A percentile compares a stretch with the other conserved stretches of the same genome.
These are phyloP conservation scores for Ceratocystis lukuohia DNA, from an alignment of 2,329 filamentous ascomycete species.

Conservation along the genomic window DNA sequence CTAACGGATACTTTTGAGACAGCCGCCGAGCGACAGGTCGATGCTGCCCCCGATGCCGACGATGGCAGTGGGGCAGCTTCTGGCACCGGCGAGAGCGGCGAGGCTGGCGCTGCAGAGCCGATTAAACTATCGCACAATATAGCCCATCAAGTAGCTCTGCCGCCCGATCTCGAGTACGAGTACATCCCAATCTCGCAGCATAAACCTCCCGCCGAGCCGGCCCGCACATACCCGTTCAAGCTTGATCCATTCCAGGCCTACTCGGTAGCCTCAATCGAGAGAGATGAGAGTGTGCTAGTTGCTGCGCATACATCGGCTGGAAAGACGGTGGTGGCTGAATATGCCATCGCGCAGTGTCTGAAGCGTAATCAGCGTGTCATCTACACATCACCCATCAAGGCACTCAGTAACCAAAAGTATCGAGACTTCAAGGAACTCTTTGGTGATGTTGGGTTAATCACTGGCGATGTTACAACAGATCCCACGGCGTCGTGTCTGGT, in stretches of 20 bases:
- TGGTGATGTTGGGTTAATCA: slow-evolving; percentile 95
- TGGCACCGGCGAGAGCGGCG: background rate
- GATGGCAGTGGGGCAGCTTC: slow-evolving; percentile 7
- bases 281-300: slow-evolving; percentile 90
- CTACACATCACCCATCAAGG: slow-evolving; percentile 98
- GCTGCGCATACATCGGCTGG: slow-evolving; percentile 95
- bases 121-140: slow-evolving; percentile 93
- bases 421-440: slow-evolving; percentile 92
- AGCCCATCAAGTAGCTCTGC: slow-evolving; percentile 91
- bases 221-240: slow-evolving; percentile 73
- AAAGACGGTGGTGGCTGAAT: slow-evolving; percentile 97
- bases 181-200: slow-evolving; percentile 93
- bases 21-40: slow-evolving; percentile 77
- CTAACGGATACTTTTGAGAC: slow-evolving; percentile 92
- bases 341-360: slow-evolving; percentile 92
- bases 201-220: slow-evolving; percentile 75
- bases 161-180: slow-evolving; percentile 84
- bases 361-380: slow-evolving; percentile 97
- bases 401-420: slow-evolving; percentile 96
- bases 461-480: slow-evolving; percentile 97
- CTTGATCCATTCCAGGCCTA: slow-evolving; percentile 96
- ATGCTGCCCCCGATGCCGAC: slow-evolving; percentile 14
- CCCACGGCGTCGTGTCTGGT: slow-evolving; percentile 94
- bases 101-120: slow-evolving; percentile 41
- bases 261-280: slow-evolving; percentile 85